Conservation (phyloP, 768 basidiomycete genomes). For the Termitomyces sp. region DNA sequence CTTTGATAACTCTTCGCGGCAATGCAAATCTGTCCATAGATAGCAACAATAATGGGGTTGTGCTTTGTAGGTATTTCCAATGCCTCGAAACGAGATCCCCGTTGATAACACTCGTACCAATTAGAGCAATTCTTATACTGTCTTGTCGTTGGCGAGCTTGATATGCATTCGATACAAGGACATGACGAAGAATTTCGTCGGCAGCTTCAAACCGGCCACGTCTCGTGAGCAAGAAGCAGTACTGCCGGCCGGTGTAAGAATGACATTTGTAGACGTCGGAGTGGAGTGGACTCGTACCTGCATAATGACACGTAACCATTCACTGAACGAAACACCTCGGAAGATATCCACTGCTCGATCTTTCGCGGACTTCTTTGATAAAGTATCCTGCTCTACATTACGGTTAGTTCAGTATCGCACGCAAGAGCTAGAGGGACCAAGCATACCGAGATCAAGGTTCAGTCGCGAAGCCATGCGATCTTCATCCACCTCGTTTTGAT, state of each 20-base stretch:
- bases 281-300: conserved; percentile 49
- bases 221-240: conserved; percentile 66
- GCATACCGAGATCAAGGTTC: conserved; percentile 67
- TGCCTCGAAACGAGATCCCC: conserved; percentile 1
- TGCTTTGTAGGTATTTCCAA: conserved; percentile 59
- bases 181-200: conserved; percentile 73
- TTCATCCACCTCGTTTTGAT: conserved; percentile 54
- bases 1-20: conserved; percentile 86
- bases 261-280: background rate
- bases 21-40: conserved; percentile 85
- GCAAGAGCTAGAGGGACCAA: background rate
- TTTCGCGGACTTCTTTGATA: conserved; percentile 45
- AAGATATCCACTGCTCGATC: conserved; percentile 59
- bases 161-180: conserved; percentile 72
- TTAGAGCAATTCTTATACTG: conserved; percentile 70
- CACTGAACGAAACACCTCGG: conserved; percentile 76
- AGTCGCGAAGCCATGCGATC: conserved; percentile 74
- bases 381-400: conserved; percentile 51
- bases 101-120: conserved; percentile 44
- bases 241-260: conserved; percentile 39
- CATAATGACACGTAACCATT: conserved; percentile 84
- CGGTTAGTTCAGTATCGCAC: background rate
- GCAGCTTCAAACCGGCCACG: conserved; percentile 63
- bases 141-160: conserved; percentile 59
- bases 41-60: conserved; percentile 64